Conservation (phyloP, 352 stramenopile genomes). For the Phytophthora ohioensis region DNA sequence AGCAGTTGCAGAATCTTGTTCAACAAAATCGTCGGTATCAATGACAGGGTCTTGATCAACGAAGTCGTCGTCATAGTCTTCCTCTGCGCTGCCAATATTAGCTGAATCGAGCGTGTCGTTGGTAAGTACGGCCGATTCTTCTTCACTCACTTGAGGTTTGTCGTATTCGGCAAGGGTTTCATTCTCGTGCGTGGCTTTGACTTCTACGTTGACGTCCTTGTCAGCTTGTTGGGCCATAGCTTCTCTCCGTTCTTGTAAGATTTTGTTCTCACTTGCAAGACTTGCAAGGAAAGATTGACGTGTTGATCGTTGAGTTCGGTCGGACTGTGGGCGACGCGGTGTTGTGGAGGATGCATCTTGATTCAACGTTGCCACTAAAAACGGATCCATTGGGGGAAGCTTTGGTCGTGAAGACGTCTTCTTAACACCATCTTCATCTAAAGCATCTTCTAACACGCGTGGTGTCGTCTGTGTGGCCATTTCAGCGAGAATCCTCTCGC, state of each 20-base stretch:
- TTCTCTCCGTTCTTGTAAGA: conserved; percentile 1
- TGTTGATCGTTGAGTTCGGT: conserved; percentile 19
- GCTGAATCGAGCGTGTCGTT: background rate
- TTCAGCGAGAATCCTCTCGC: conserved; percentile 19
- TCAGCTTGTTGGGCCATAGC: background rate
- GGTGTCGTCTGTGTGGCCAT: conserved; percentile 33
- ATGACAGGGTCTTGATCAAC: background rate
- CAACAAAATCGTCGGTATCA: conserved; percentile 9
- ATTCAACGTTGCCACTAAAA: background rate
- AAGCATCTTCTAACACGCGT: conserved; percentile 3
- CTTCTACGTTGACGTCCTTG: background rate
- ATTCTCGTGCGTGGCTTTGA: background rate
- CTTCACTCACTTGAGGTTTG: conserved; percentile 5
- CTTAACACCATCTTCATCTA: background rate
- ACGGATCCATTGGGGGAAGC: conserved; percentile 5
- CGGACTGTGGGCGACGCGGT: conserved; percentile 35
- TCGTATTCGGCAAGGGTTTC: background rate
- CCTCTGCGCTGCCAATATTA: background rate
- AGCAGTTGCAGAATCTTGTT: background rate
- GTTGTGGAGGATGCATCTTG: conserved; percentile 11
- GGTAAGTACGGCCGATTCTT: background rate
- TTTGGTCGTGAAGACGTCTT: conserved; percentile 2
- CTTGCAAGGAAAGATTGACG: conserved; percentile 33
- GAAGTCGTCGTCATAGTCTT: conserved; percentile 13
- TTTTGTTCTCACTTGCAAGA: conserved; percentile 16